Conservation (phyloP, 2,329 filamentous ascomycete genomes). For the Venturiaceae sp. region DNA sequence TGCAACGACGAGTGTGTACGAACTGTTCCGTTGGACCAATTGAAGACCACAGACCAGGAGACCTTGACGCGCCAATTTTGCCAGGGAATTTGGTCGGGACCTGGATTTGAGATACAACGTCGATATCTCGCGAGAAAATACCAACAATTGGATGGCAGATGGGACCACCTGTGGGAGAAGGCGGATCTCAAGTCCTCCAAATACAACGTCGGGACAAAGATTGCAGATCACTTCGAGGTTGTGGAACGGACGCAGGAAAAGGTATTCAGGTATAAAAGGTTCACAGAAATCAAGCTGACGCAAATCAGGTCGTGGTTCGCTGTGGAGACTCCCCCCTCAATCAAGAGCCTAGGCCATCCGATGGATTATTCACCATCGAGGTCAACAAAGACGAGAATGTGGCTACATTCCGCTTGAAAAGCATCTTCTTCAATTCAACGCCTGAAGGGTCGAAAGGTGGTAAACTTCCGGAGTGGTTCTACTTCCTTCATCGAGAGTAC, state of each 20-base stretch:
- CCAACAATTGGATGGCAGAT: constrained; percentile 19
- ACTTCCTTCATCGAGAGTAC: constrained; percentile 24
- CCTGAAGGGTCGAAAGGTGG: constrained; percentile 19
- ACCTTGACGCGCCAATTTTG: constrained; percentile 26
- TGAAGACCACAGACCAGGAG: constrained; percentile 20
- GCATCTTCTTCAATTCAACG: constrained; percentile 27
- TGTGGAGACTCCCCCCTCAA: constrained; percentile 27
- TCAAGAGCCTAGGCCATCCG: constrained; percentile 18
- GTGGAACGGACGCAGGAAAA: constrained; percentile 23
- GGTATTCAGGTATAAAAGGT: constrained; percentile 14
- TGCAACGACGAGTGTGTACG: constrained; percentile 27
- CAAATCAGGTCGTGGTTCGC: constrained; percentile 22
- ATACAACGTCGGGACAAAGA: constrained; percentile 24
- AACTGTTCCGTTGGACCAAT: constrained; percentile 22
- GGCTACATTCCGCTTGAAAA: constrained; percentile 29
- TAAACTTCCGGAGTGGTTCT: constrained; percentile 21
- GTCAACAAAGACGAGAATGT: constrained; percentile 25
- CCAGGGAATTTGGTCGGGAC: constrained; percentile 25
- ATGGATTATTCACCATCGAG: constrained; percentile 29
- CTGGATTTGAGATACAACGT: constrained; percentile 25
- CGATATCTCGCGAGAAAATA: constrained; percentile 25
- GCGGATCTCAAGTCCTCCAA: constrained; percentile 21
- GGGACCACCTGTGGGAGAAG: constrained; percentile 24
- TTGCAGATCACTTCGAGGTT: constrained; percentile 32
- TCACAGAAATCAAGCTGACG: not conserved